Conservation (phyloP, 169 alveolate genomes). For the Eimeria praecox region DNA sequence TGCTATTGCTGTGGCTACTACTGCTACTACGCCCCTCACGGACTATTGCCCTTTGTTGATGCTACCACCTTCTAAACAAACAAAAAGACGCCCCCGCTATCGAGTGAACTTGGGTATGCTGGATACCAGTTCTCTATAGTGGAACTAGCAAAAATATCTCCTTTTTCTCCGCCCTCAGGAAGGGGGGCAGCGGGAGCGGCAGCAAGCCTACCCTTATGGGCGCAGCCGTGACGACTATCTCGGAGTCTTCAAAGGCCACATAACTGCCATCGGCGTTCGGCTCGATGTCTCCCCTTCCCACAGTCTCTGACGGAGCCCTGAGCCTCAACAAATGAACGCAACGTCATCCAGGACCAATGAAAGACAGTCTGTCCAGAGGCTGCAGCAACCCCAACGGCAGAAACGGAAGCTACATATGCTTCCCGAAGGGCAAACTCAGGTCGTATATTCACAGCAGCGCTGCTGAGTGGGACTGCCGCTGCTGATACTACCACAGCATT, state of each 20-base stretch:
- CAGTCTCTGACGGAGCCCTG: constrained; percentile 74
- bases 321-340: not conserved
- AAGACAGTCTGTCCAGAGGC: too few relatives aligned
- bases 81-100: not conserved
- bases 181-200: not conserved
- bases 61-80: not conserved
- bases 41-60: not conserved
- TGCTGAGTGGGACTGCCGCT: not conserved
- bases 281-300: constrained; percentile 66
- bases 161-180: not conserved
- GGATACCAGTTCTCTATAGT: too few relatives aligned
- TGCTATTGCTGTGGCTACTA: not conserved
- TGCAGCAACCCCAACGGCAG: not conserved
- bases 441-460: not conserved
- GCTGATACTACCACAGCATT: not conserved
- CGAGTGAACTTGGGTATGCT: not conserved
- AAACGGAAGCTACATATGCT: not conserved
- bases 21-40: not conserved
- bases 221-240: constrained; percentile 64
- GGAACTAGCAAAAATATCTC: not conserved
- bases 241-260: constrained; percentile 57
- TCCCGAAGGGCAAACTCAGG: not conserved
- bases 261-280: constrained; percentile 79
- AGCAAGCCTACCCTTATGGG: constrained; percentile 75
- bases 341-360: not conserved